These are phyloP conservation scores for Colletotrichum lentis DNA, from an alignment of 2,329 filamentous ascomycete genomes.

Conservation along the genomic window DNA sequence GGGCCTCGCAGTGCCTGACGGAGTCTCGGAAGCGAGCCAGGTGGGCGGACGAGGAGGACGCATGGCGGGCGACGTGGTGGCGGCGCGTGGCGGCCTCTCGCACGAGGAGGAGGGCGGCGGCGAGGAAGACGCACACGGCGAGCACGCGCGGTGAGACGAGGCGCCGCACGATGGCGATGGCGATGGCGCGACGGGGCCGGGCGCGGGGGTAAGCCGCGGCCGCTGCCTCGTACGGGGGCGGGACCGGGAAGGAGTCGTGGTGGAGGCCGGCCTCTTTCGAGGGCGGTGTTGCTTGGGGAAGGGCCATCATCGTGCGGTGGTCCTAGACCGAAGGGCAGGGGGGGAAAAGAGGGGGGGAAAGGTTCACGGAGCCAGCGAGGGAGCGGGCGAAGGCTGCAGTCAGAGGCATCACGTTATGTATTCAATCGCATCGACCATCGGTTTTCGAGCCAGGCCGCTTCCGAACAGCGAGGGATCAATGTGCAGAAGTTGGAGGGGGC, in stretches of 20 bases:
- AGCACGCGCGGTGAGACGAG: slow-evolving; percentile 24
- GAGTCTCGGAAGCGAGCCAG: slow-evolving; percentile 29
- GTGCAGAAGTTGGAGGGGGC: not conserved
- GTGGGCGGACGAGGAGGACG: slow-evolving; percentile 26
- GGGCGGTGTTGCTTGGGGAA: not conserved
- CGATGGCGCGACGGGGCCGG: slow-evolving; percentile 24
- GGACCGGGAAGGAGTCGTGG: slow-evolving; percentile 19
- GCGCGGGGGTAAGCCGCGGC: slow-evolving; percentile 32
- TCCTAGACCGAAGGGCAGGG: not conserved
- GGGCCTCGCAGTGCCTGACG: slow-evolving; percentile 32
- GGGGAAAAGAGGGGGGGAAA: not conserved
- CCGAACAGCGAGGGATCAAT: not conserved
- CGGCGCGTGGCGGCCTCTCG: slow-evolving; percentile 17
- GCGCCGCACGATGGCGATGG: slow-evolving; percentile 16
- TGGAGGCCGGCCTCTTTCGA: slow-evolving; percentile 25
- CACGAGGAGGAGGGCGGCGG: slow-evolving; percentile 24
- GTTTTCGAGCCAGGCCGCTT: no score
- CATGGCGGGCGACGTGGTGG: slow-evolving; percentile 11
- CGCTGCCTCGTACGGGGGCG: slow-evolving; percentile 32
- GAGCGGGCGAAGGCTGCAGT: not conserved
- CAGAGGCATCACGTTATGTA: slow-evolving; percentile 22
- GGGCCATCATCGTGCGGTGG: slow-evolving; percentile 17
- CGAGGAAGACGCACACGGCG: slow-evolving; percentile 21
- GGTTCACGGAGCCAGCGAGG: no score
- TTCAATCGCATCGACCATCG: not conserved